Evolutionary conservation across 1,284 basidiomycete genomes (phyloP).

Genomic region (Sphagnurus paluster): DNA sequence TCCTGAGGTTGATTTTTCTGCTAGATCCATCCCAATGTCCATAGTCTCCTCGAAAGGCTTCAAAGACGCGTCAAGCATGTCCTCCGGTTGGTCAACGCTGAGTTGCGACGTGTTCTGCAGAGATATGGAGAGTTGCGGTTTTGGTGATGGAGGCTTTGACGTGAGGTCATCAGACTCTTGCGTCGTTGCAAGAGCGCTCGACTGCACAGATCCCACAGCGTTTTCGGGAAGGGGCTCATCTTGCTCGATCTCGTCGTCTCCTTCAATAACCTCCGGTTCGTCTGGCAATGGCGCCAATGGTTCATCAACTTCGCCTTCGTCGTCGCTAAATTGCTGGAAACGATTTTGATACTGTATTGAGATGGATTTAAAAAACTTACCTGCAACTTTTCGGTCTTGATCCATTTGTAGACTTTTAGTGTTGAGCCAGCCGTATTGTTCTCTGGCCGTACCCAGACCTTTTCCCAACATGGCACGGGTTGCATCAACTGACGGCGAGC

Average conservation of each 20-base stretch:
- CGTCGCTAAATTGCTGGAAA: conserved; percentile 75
- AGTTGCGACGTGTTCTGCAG: conserved; percentile 31
- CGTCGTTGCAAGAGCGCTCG: conserved; percentile 23
- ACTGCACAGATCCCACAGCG: conserved; percentile 30
- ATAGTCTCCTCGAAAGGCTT: conserved; percentile 47
- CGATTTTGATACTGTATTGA: conserved; percentile 8
- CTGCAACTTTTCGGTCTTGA: conserved; percentile 72
- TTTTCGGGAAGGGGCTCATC: conserved; percentile 44
- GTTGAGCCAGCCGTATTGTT: conserved; percentile 51
- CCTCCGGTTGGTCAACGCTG: conserved; percentile 30
- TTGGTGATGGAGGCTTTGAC: conserved; percentile 65
- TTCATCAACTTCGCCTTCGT: conserved; percentile 73
- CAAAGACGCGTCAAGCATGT: conserved; percentile 47
- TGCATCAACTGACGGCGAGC: conserved; percentile 79
- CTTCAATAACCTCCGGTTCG: conserved; percentile 65
- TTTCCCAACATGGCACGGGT: conserved; percentile 78
- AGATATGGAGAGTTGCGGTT: conserved; percentile 49
- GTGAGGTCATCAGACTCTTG: conserved; percentile 46
- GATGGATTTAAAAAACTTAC: conserved; percentile 38
- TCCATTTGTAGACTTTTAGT: conserved; percentile 70
- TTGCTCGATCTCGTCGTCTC: conserved; percentile 62
- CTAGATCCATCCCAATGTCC: conserved; percentile 33
- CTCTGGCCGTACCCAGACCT: conserved; percentile 61
- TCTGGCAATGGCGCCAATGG: conserved; percentile 76
- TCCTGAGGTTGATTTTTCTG: conserved; percentile 28